These are phyloP conservation scores for Sequoiadendron giganteum DNA, from an alignment of 75 land plant genomes.

Conservation along the genomic window DNA sequence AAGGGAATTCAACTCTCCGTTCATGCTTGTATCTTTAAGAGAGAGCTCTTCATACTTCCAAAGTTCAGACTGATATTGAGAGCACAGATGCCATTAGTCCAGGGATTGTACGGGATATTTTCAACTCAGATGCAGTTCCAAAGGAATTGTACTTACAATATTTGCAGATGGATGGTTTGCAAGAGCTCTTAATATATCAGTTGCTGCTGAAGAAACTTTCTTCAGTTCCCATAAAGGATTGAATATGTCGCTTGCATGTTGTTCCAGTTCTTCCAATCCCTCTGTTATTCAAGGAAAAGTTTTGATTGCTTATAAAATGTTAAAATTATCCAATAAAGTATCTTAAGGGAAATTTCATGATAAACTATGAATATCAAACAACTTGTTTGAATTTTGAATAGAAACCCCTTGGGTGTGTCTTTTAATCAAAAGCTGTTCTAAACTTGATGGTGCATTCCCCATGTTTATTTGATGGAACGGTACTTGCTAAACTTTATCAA, in stretches of 20 bases:
- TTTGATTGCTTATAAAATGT: not conserved
- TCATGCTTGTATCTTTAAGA: constrained; percentile 32
- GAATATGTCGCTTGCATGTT: constrained; percentile 38
- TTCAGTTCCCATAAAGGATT: constrained; percentile 48
- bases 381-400: not conserved
- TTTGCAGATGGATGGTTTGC: constrained; percentile 42
- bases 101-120: not conserved
- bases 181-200: constrained; percentile 42
- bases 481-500: not conserved
- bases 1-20: constrained; percentile 43
- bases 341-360: not conserved
- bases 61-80: constrained; percentile 36
- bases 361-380: not conserved
- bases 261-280: constrained; percentile 32
- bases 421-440: not conserved
- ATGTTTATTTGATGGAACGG: not conserved
- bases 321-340: not conserved
- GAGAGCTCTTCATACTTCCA: constrained; percentile 37
- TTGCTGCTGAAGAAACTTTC: constrained; percentile 22
- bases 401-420: not conserved
- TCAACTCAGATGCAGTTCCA: not conserved
- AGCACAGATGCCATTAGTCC: not conserved
- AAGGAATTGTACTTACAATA: constrained; percentile 29
- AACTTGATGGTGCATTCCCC: not conserved
- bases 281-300: constrained; percentile 18